Evolutionary conservation across 2,329 filamentous ascomycete species (phyloP).

Genomic region (Penicillium sp.): DNA sequence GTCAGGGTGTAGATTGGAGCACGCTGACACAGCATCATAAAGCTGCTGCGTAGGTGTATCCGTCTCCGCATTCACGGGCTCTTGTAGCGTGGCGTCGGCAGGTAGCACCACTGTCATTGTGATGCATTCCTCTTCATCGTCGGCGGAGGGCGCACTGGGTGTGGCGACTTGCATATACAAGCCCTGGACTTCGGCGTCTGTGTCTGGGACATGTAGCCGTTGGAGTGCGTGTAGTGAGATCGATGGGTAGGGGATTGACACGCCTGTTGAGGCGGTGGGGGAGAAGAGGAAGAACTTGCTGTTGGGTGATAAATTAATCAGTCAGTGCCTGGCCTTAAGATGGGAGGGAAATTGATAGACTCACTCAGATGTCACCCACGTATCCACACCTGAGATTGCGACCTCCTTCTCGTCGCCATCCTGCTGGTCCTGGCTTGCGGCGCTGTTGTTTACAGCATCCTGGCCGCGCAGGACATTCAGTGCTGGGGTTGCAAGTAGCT

Average conservation of each 20-base stretch:
- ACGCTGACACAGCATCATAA: conserved; percentile 47
- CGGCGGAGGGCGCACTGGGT: conserved; percentile 25
- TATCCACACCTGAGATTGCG: conserved; percentile 41
- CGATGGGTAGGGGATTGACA: conserved; percentile 49
- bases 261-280: conserved; percentile 31
- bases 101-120: conserved; percentile 46
- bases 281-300: conserved; percentile 48
- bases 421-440: neutral
- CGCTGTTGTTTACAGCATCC: conserved; percentile 15
- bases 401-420: conserved; percentile 31
- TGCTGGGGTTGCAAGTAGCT: conserved; percentile 36
- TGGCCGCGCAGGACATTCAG: conserved; percentile 32
- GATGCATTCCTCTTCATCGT: conserved; percentile 44
- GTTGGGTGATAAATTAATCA: neutral
- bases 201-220: conserved; percentile 38
- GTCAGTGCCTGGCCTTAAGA: neutral
- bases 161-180: conserved; percentile 50
- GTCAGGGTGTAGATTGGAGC: conserved; percentile 50
- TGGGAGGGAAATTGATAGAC: conserved; percentile 6
- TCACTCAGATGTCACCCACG: conserved; percentile 52
- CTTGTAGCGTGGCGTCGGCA: conserved; percentile 20
- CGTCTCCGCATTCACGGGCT: conserved; percentile 21
- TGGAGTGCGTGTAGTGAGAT: conserved; percentile 52
- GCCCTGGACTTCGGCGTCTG: conserved; percentile 38
- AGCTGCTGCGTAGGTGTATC: conserved; percentile 43